Evolutionary conservation across 2,329 filamentous ascomycete genomes (phyloP).

Genomic region (Orbilia ellipsospora): DNA sequence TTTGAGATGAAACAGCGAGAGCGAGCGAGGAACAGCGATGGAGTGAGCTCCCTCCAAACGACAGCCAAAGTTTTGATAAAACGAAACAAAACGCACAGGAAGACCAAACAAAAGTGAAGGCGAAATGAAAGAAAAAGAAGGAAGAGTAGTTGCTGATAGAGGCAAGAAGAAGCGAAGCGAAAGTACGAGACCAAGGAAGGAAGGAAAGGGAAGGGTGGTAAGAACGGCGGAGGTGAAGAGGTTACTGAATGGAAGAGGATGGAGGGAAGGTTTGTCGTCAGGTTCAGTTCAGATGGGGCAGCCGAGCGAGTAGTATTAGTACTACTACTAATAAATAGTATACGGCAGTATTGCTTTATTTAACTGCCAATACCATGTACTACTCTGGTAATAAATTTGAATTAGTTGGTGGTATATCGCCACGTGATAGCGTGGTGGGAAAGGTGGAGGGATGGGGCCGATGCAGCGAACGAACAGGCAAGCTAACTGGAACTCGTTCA

Average conservation of each 20-base stretch:
- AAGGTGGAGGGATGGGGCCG: conserved; percentile 46
- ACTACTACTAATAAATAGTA: conserved; percentile 5
- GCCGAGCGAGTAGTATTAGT: conserved; percentile 27
- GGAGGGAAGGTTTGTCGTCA: conserved; percentile 41
- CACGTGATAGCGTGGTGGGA: conserved; percentile 59
- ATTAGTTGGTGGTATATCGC: conserved; percentile 54
- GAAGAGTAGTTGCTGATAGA: neutral
- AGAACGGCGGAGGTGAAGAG: conserved; percentile 38
- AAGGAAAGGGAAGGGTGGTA: conserved; percentile 18
- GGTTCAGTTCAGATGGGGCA: conserved; percentile 46
- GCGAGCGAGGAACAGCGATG: no score
- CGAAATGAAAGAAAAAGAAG: neutral
- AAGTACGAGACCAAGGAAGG: conserved; percentile 12
- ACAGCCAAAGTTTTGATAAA: neutral
- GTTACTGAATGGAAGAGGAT: conserved; percentile 39
- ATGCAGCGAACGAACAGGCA: neutral
- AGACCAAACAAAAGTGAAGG: neutral
- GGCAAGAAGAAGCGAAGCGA: conserved; percentile 1
- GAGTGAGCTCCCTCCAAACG: neutral
- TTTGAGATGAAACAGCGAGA: conserved; percentile 12
- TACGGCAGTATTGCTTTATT: neutral
- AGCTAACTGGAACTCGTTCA: conserved; percentile 21
- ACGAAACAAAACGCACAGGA: neutral
- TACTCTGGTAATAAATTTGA: neutral
- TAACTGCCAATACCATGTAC: no score